Evolutionary conservation across 2,329 filamentous ascomycete species (phyloP).

Genomic region (Pseudocercospora vitis): DNA sequence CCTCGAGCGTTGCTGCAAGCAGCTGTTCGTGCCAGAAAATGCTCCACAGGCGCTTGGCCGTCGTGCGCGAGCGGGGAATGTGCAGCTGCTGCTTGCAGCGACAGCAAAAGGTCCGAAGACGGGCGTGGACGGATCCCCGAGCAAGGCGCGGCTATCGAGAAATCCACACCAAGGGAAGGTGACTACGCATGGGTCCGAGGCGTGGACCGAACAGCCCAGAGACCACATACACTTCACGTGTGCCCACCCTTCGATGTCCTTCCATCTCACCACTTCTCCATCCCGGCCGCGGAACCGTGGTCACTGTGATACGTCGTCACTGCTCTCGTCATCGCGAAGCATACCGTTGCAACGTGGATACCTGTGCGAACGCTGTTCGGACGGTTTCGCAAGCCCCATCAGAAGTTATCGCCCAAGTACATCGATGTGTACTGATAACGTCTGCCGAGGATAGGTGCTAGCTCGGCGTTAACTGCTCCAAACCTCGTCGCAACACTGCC

Average conservation of each 20-base stretch:
- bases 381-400: background rate
- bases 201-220: background rate
- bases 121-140: constrained; percentile 5
- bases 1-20: constrained; percentile 8
- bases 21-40: constrained; percentile 7
- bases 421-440: constrained; percentile 7
- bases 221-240: constrained; percentile 6
- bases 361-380: background rate
- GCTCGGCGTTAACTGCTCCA: background rate
- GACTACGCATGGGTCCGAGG: background rate
- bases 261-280: background rate
- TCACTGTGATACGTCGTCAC: constrained; percentile 1
- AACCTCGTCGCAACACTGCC: background rate
- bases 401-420: background rate
- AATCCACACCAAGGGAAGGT: background rate
- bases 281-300: background rate
- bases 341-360: background rate
- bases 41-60: constrained; percentile 1
- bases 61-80: constrained; percentile 1
- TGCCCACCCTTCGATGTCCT: background rate
- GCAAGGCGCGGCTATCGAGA: constrained; percentile 6
- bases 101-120: constrained; percentile 2
- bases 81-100: background rate
- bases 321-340: background rate
- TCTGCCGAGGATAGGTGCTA: constrained; percentile 2